phyloP scores from a whole-genome alignment of 2,329 filamentous ascomycete genomes.

The Exutisphaerella laricina region DNA sequence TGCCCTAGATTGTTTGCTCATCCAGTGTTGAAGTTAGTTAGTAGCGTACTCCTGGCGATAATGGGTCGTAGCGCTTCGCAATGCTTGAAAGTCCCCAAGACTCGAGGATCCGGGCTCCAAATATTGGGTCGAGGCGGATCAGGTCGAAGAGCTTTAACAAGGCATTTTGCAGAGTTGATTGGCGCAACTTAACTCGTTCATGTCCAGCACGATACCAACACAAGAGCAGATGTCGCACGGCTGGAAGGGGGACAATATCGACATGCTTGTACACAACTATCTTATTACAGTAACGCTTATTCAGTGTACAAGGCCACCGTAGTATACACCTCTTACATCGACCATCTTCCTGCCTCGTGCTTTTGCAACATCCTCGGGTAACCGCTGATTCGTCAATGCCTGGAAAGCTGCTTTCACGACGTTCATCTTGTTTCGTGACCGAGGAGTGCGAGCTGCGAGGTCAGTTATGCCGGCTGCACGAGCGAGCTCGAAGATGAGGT shows the following conservation, averaged over 20 bases:
- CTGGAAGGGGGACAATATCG: background rate
- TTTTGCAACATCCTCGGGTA: constrained; percentile 84
- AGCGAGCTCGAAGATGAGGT: constrained; percentile 91
- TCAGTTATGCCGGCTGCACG: constrained; percentile 81
- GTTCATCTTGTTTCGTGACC: constrained; percentile 95
- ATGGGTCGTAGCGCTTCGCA: no score
- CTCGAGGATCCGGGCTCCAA: no score
- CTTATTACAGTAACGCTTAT: background rate
- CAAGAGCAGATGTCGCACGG: background rate
- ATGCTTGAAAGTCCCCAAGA: no score
- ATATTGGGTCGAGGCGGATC: no score
- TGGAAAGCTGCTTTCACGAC: constrained; percentile 86
- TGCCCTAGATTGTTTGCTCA: no score
- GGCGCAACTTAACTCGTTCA: no score
- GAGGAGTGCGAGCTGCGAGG: constrained; percentile 73
- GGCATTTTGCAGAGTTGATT: no score
- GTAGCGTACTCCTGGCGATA: no score
- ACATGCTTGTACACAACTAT: constrained; percentile 1
- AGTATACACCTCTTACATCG: constrained; percentile 95
- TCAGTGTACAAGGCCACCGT: constrained; percentile 67
- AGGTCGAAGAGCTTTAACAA: no score
- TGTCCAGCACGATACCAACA: background rate
- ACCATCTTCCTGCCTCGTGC: constrained; percentile 92
- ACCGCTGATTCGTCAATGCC: constrained; percentile 73
- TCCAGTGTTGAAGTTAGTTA: no score